Evolutionary conservation across 257 asterid species (phyloP).

Genomic region (Przewalskia tangutica): DNA sequence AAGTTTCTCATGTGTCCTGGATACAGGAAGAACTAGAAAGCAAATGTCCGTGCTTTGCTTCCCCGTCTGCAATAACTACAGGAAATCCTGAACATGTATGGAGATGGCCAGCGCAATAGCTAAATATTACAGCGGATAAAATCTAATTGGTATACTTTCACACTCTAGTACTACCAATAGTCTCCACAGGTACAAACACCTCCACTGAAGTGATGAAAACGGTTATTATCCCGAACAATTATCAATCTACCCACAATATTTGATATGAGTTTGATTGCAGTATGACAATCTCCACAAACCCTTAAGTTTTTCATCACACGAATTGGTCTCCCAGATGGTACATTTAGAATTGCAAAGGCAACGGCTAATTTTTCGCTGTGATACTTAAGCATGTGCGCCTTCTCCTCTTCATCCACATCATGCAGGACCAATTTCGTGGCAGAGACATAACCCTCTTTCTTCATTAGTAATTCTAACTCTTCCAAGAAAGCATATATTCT

Average conservation of each 20-base stretch:
- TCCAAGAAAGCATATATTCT: slow-evolving; percentile 62
- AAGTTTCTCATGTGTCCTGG: background rate
- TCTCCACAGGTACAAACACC: slow-evolving; percentile 93
- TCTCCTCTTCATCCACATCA: slow-evolving; percentile 96
- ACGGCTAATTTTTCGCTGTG: slow-evolving; percentile 92
- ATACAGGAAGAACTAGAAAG: background rate
- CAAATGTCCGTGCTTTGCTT: background rate
- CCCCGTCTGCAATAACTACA: background rate
- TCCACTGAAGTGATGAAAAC: slow-evolving; percentile 80
- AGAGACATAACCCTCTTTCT: slow-evolving; percentile 59
- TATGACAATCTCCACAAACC: slow-evolving; percentile 90
- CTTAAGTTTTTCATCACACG: slow-evolving; percentile 88
- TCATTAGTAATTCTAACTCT: slow-evolving; percentile 58
- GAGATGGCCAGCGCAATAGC: background rate
- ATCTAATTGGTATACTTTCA: background rate
- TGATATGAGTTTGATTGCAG: slow-evolving; percentile 66
- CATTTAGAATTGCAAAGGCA: slow-evolving; percentile 69
- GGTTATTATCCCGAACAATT: slow-evolving; percentile 76
- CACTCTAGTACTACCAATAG: slow-evolving; percentile 50
- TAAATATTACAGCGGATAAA: background rate
- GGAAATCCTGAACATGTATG: background rate
- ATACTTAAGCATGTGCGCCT: slow-evolving; percentile 72
- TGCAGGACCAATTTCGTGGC: slow-evolving; percentile 75
- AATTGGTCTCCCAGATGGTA: slow-evolving; percentile 67
- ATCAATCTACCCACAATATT: slow-evolving; percentile 70